Conservation (phyloP, 129 eudicot genomes). For the Ambrosia trifida region DNA sequence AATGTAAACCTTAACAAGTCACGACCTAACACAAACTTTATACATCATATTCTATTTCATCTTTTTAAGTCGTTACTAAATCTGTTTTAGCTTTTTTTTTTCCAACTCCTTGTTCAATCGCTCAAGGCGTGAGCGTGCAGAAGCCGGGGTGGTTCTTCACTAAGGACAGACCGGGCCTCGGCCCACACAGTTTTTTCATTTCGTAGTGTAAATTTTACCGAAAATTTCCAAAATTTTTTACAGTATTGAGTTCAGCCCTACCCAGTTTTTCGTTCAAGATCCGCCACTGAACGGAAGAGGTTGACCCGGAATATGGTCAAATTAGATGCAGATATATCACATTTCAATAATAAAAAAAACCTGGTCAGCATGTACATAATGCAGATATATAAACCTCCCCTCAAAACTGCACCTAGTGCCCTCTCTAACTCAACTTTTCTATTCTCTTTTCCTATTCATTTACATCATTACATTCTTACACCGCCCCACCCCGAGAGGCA, state of each 20-base stretch:
- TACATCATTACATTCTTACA: conserved; percentile 37
- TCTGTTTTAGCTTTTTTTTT: no score
- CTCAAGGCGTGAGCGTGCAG: not conserved
- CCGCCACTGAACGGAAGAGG: not conserved
- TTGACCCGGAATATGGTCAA: not conserved
- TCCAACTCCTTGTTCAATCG: not conserved
- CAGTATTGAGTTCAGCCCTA: no score
- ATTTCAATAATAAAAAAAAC: conserved; percentile 27
- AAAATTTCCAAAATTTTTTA: no score
- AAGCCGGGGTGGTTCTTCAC: no score
- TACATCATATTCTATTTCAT: no score
- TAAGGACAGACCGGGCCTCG: no score
- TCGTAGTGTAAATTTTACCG: no score
- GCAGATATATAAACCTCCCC: conserved; percentile 29
- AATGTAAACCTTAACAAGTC: no score
- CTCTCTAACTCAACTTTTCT: conserved; percentile 36
- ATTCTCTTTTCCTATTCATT: conserved; percentile 43
- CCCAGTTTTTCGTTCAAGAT: no score
- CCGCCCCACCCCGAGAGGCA: conserved; percentile 11
- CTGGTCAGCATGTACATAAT: conserved; percentile 40
- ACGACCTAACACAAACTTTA: no score
- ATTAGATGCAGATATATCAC: conserved; percentile 33
- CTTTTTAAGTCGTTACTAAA: no score
- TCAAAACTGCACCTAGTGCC: conserved; percentile 31
- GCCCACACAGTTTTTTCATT: no score